phyloP scores from a whole-genome alignment of 202 grass and related monocot genomes.

The Digitaria exilis region DNA sequence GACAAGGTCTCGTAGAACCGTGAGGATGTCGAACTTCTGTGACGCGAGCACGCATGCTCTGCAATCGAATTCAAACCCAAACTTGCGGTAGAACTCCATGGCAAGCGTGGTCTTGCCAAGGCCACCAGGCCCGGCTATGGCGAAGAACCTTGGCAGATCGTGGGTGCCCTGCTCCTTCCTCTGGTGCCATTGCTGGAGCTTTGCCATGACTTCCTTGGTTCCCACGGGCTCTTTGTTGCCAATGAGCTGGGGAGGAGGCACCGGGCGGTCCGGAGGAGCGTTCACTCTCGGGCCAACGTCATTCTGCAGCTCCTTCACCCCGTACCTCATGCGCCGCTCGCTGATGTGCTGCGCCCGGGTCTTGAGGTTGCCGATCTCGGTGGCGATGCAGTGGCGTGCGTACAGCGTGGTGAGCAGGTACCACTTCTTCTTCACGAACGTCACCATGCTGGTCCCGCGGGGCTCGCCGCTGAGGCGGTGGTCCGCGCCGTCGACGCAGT shows the following conservation, averaged over 20 bases:
- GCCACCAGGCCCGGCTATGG: conserved; percentile 25
- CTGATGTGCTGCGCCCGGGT: conserved; percentile 31
- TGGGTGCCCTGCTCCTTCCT: no score
- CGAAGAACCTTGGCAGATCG: not conserved
- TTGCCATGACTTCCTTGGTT: not conserved
- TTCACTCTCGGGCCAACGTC: no score
- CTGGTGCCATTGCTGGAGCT: not conserved
- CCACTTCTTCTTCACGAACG: not conserved
- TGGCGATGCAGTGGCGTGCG: conserved; percentile 4
- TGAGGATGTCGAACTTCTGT: conserved; percentile 18
- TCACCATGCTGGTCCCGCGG: not conserved
- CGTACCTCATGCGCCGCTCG: conserved; percentile 37
- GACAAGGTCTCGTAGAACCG: not conserved
- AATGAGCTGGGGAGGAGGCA: conserved; percentile 12
- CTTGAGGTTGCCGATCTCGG: no score
- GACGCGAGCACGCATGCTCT: conserved; percentile 15
- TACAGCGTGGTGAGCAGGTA: not conserved
- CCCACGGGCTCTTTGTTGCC: conserved; percentile 6
- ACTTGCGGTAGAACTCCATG: conserved; percentile 11
- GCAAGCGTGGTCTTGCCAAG: conserved; percentile 39
- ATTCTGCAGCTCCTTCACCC: no score
- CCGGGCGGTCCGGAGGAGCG: not conserved
- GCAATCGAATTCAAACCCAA: no score
- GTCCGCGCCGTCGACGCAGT: not conserved
- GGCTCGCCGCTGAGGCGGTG: not conserved